Base-by-base conservation (phyloP, 345 rosid species). In the Syzygium grande region DNA sequence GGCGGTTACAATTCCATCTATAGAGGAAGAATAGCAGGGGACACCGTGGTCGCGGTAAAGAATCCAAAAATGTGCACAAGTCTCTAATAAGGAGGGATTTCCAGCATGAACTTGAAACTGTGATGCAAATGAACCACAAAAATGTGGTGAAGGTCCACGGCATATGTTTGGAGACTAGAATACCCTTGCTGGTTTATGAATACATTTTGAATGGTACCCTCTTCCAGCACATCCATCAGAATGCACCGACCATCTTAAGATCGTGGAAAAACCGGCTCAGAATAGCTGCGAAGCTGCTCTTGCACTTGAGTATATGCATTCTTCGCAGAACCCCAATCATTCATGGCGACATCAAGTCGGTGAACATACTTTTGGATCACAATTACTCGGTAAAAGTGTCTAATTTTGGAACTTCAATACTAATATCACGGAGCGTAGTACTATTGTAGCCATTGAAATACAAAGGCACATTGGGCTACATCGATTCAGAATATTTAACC, bases 341-440 rank as follows among this genome's bases (percentile, higher is more conserved):
- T 27, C 8, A 59, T 0, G 1, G 30, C 0, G 2, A 59, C 9
- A 11, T 59, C 68, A 59, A 27, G 68, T 59, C 0, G 0, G 30
- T 59, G 2, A 59, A 59, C 30, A 59, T 59, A 27, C 30, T 59
- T 12, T 1, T 59, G 15, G 30, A 59, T 27, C 30, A 27, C 27
- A 27, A 12, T 59, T 27, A 59, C 68, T 59, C 2, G 0, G 16
- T 27, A 59, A 5, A 59, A 59, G 9, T 27, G 25, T 27, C 1
- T 59, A 17, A 59, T 27, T 59, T 59, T 59, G 0, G 30, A 59
- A 27, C 16, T 61, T 61, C 0, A 3, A 17, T 61, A 13, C 68
- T 61, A 12, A 27, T 61, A 27, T 61, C 68, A 61, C 68, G 2
- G 2, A 61, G 68, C 4, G 0, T 61, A 27, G 30, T 12, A 3